Base-by-base conservation (phyloP, 2,329 filamentous ascomycete species). In the Pezicula carpinea region DNA sequence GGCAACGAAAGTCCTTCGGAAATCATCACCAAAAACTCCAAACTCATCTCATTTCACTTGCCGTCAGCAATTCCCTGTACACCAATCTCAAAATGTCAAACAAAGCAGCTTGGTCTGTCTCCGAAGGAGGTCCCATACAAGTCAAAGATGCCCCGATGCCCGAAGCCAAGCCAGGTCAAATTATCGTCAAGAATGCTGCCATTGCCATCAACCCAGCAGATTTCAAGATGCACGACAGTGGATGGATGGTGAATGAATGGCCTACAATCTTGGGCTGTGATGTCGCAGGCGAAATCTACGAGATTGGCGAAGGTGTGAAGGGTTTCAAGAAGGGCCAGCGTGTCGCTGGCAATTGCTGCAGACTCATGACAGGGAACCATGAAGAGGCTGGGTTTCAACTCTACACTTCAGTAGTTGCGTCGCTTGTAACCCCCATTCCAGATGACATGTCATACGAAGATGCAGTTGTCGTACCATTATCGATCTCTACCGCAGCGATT, bases 221-320 rank as follows among this genome's bases (percentile, higher is more conserved):
- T 48, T 53, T 45, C 23, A 44, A 49, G 4, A 61, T 63, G 42
- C 64, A 66, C 47, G 46, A 60, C 32, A 21, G 47, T 17, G 64
- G 60, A 11, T n/a, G 31, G n/a, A 34, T 15, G 13, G 15, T 34
- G 10, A 14, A 48, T 10, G n/a, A 42, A 8, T 64, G 60, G 33
- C 66, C 65, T 6, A 51, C 53, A 6, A 53, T 80, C 8, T 66
- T 76, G 3, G 69, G 66, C 17, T 77, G 75, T 6, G 78, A 81
- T 52, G 75, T 76, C 29, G 74, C 77, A 3, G 77, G 77, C 39
- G 72, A 71, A 50, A 68, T 81, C 39, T 53, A 77, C 34, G 70
- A 72, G 26, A 70, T 79, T 18, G 77, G 78, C 32, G 59, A 70
- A 51, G 40, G 46, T 18, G 71, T 38, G 74, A 78, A 21, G 67